Evolutionary conservation across 78 protist species (phyloP), one percentile per base, ranked within the genome.

Genomic region (Cavenderia fasciculata): DNA sequence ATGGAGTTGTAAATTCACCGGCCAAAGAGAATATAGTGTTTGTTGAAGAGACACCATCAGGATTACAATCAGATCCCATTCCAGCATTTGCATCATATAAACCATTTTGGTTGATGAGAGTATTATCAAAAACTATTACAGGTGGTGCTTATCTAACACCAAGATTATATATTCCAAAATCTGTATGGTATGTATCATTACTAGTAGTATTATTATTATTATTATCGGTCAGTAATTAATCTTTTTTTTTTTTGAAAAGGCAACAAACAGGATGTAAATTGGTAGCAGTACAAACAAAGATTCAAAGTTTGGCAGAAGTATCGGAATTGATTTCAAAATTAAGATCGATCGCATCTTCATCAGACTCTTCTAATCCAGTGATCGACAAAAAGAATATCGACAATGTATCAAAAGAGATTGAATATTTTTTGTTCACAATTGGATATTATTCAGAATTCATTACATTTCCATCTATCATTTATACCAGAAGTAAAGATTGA

Each of bases 21-120:
- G 56, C 59, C 2, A 82, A 82, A 82, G 90, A 82, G 38, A 82
- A 82, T 46, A 66, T 82, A 33, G 75, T 72, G 33, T 82, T 82
- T 82, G 72, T 68, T 5, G 90, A 82, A 10, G 90, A 82, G 27
- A 40, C 47, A 82, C 63, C 76, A 43, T 40, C 59, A 11, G 63
- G 44, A 23, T n/a, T 43, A 16, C 4, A 36, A 11, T 34, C 54
- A 14, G 90, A 82, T 33, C 76, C 90, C 27, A 31, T 82, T n/a
- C 90, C 90, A 49, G 76, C 90, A 41, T 82, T 82, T 27, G 77
- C 90, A 52, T 68, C 90, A n/a, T 82, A 82, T 31, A 82, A 82
- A 49, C 92, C 92, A 47, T 86, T 74, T 52, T 86, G 92, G 92
- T 43, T 86, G 25, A 86, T 86, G 92, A 86, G 85, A 65, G 86